Evolutionary conservation across 208 protist species (phyloP).

Genomic region (Wallacemonas sp.): DNA sequence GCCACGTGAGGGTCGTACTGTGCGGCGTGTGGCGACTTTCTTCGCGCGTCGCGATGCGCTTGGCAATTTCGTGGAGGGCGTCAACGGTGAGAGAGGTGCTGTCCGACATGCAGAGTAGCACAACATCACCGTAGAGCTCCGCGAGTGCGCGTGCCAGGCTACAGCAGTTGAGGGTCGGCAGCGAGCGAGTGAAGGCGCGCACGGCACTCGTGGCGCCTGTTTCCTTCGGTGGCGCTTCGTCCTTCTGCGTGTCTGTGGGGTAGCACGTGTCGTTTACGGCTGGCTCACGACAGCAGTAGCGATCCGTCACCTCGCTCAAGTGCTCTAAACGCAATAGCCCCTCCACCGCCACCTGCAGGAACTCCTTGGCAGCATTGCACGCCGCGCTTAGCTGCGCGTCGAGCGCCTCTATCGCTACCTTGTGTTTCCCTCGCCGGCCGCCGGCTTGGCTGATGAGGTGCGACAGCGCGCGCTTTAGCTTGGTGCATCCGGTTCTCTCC

Average conservation of each 20-base stretch:
- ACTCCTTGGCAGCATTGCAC: conserved; percentile 41
- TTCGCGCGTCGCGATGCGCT: conserved; percentile 32
- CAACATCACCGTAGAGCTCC: conserved; percentile 78
- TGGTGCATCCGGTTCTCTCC: conserved; percentile 13
- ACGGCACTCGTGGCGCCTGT: conserved; percentile 34
- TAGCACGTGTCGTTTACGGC: background rate
- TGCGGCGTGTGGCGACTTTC: conserved; percentile 12
- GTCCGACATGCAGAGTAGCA: conserved; percentile 68
- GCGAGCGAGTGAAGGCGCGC: conserved; percentile 35
- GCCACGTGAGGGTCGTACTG: conserved; percentile 50
- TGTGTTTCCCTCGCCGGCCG: background rate
- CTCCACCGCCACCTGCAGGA: conserved; percentile 75
- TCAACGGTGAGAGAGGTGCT: conserved; percentile 52
- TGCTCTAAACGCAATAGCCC: conserved; percentile 75
- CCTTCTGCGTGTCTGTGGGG: background rate
- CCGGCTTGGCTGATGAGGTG: background rate
- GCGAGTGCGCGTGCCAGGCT: conserved; percentile 41
- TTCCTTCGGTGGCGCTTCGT: background rate
- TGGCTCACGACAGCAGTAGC: too few relatives aligned
- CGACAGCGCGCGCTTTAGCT: background rate
- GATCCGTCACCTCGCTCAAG: conserved; percentile 29
- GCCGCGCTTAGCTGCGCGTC: conserved; percentile 16
- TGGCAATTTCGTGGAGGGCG: conserved; percentile 43
- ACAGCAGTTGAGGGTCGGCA: conserved; percentile 7
- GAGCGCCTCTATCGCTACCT: background rate